Conservation (phyloP, 2,329 filamentous ascomycete genomes). For the Cercospora beticola region DNA sequence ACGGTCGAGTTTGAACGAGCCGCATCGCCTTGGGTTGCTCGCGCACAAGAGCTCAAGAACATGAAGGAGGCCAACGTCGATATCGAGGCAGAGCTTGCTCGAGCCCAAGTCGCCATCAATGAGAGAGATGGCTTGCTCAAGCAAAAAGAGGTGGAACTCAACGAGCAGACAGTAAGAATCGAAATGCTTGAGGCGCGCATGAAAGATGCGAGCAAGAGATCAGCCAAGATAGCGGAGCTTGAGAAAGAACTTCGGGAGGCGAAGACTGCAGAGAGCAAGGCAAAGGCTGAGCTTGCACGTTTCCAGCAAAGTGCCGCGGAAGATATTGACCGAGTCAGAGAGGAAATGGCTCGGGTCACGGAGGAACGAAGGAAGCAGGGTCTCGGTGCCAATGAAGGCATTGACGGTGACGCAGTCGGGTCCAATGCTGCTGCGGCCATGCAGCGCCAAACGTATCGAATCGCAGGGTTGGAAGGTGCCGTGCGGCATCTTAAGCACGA, state of each 20-base stretch:
- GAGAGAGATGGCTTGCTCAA: constrained; percentile 62
- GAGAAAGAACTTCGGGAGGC: constrained; percentile 47
- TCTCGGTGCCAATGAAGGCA: constrained; percentile 52
- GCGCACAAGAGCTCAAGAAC: constrained; percentile 77
- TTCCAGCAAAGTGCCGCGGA: constrained; percentile 31
- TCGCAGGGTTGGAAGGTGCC: constrained; percentile 59
- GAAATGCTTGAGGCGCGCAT: constrained; percentile 87
- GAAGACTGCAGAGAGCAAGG: constrained; percentile 58
- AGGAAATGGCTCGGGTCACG: constrained; percentile 32
- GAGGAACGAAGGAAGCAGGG: constrained; percentile 43
- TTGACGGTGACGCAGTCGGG: constrained; percentile 65
- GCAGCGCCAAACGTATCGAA: constrained; percentile 70
- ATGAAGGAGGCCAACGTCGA: constrained; percentile 78
- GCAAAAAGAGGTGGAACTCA: constrained; percentile 70
- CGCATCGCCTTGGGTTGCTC: constrained; percentile 77
- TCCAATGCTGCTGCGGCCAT: constrained; percentile 68
- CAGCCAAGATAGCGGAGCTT: constrained; percentile 65
- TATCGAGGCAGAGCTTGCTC: constrained; percentile 78
- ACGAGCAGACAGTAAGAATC: constrained; percentile 86
- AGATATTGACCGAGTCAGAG: constrained; percentile 32
- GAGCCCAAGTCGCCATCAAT: constrained; percentile 75
- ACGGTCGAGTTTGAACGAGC: constrained; percentile 64
- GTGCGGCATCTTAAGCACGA: constrained; percentile 68
- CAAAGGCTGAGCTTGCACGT: constrained; percentile 29
- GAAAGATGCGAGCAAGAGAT: constrained; percentile 77